Percentiles rank a stretch among this genome's conserved stretches.
Conservation (phyloP, 306 rosid genomes). For the Quillaja saponaria region DNA sequence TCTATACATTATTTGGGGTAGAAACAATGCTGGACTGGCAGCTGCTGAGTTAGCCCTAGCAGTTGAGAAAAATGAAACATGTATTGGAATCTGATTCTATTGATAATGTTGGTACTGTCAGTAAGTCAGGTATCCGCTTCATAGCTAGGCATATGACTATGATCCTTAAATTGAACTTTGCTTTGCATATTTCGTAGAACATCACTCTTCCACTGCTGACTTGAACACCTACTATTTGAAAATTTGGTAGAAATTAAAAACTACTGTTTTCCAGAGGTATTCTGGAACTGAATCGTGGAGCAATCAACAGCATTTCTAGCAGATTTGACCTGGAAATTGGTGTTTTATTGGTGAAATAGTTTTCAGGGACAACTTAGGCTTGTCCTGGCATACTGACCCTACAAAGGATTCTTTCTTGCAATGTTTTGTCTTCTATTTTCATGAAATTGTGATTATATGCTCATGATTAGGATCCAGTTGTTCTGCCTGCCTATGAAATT, state of each 20-base stretch:
- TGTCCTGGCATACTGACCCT: conserved; percentile 7
- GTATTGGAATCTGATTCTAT: conserved; percentile 88
- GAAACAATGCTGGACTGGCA: conserved; percentile 98
- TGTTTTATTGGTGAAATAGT: conserved; percentile 31
- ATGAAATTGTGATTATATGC: not conserved
- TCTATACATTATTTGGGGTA: conserved; percentile 32
- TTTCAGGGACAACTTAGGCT: conserved; percentile 8
- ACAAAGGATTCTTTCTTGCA: conserved; percentile 17
- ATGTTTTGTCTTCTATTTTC: conserved; percentile 12
- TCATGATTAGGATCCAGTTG: conserved; percentile 5
- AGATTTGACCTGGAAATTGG: conserved; percentile 88
- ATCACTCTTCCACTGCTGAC: not conserved
- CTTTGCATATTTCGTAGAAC: not conserved
- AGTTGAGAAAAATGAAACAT: conserved; percentile 78
- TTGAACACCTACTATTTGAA: not conserved
- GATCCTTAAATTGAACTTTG: not conserved
- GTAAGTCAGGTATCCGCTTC: conserved; percentile 47
- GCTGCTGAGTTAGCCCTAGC: conserved; percentile 87
- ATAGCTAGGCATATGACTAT: not conserved
- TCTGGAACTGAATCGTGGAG: conserved; percentile 87
- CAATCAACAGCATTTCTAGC: conserved; percentile 97
- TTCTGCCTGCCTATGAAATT: conserved; percentile 14
- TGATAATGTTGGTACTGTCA: conserved; percentile 93
- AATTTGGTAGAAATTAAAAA: conserved; percentile 9
- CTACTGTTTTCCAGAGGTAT: conserved; percentile 59